Conservation (phyloP, 1,284 basidiomycete species). For the Marasmius tenuissimus region DNA sequence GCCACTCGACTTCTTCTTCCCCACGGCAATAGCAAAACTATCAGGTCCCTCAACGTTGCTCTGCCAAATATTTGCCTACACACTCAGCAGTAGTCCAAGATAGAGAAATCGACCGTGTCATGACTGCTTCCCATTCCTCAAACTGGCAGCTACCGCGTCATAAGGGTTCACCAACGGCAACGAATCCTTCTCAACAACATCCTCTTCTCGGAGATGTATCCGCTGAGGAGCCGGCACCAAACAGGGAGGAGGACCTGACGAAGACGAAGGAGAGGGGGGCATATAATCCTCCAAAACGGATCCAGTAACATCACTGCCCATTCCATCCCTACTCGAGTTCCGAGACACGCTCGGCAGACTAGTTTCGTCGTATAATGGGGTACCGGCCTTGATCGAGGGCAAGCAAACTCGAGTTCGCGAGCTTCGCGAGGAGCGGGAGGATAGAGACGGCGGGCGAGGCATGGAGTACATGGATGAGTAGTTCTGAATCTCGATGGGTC, state of each 20-base stretch:
- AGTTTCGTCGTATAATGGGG: not conserved
- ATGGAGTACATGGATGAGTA: not conserved
- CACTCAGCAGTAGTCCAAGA: not conserved
- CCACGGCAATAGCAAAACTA: too few relatives aligned
- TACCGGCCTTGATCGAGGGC: not conserved
- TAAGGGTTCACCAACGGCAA: conserved; percentile 6
- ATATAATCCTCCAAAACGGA: conserved; percentile 14
- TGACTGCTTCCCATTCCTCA: conserved; percentile 1
- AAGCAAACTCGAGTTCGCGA: not conserved
- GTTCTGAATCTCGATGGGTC: not conserved
- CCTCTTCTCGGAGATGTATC: conserved; percentile 11
- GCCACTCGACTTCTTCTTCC: too few relatives aligned
- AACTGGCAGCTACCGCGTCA: conserved; percentile 13
- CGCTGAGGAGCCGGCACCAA: conserved; percentile 16
- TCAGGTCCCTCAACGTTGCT: too few relatives aligned
- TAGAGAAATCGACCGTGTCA: not conserved
- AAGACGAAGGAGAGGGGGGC: not conserved
- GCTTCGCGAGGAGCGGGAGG: not conserved
- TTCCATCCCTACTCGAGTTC: not conserved
- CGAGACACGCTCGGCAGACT: not conserved
- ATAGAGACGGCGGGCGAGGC: not conserved
- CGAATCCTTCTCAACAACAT: not conserved
- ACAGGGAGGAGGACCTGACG: conserved; percentile 5
- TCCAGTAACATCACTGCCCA: conserved; percentile 6
- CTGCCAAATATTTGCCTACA: too few relatives aligned